These are phyloP conservation scores for Protostelium mycophagum DNA, from an alignment of 78 protist genomes.

Conservation along the genomic window DNA sequence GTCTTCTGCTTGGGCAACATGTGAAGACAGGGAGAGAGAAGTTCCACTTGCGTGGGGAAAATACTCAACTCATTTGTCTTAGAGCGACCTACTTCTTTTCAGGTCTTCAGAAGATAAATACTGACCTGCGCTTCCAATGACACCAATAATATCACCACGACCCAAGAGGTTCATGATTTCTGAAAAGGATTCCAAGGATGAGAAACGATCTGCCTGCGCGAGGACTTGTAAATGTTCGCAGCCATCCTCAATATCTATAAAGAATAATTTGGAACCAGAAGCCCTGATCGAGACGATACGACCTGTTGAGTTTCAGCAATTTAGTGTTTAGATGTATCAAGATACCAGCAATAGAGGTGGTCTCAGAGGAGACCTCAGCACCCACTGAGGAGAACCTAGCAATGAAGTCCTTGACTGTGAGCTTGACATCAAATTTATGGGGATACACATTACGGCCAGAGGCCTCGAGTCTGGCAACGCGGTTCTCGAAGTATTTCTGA, in stretches of 20 bases:
- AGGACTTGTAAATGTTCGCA: slow-evolving; percentile 86
- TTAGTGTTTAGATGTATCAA: neutral
- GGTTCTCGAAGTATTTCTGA: neutral
- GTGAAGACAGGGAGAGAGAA: slow-evolving; percentile 98
- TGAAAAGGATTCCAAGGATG: slow-evolving; percentile 56
- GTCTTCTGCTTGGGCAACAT: slow-evolving; percentile 80
- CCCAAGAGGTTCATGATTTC: slow-evolving; percentile 48
- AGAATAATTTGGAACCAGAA: slow-evolving; percentile 75
- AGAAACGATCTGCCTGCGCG: slow-evolving; percentile 24
- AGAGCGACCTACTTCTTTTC: slow-evolving; percentile 42
- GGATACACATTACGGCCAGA: slow-evolving; percentile 52
- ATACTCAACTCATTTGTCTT: slow-evolving; percentile 96
- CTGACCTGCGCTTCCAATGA: slow-evolving; percentile 85
- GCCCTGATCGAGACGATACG: slow-evolving; percentile 77
- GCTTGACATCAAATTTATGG: slow-evolving; percentile 57
- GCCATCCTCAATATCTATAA: slow-evolving; percentile 84
- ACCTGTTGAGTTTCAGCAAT: slow-evolving; percentile 13
- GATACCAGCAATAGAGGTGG: slow-evolving; percentile 69
- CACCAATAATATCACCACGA: slow-evolving; percentile 99
- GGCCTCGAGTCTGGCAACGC: neutral
- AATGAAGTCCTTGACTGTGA: slow-evolving; percentile 48
- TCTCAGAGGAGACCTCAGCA: slow-evolving; percentile 4
- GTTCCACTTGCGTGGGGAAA: slow-evolving; percentile 60
- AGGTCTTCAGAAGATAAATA: neutral
- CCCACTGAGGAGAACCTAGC: slow-evolving; percentile 39